Evolutionary conservation across 1,284 basidiomycete genomes (phyloP).

Genomic region (Cerioporus squamosus): DNA sequence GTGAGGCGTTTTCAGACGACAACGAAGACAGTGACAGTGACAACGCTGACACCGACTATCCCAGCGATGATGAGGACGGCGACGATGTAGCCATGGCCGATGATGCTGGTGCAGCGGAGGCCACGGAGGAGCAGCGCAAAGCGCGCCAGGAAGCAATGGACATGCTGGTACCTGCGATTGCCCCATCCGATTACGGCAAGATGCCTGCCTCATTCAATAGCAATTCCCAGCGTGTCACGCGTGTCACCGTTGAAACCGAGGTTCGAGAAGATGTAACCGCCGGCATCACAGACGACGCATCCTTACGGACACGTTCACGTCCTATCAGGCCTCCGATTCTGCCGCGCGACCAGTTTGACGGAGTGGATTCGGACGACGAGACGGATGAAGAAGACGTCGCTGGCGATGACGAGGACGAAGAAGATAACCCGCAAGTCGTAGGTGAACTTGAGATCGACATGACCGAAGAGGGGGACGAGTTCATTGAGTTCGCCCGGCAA

Average conservation of each 20-base stretch:
- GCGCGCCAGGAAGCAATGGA: constrained; percentile 68
- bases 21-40: constrained; percentile 51
- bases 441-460: constrained; percentile 88
- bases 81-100: constrained; percentile 10
- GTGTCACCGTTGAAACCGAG: constrained; percentile 52
- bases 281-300: constrained; percentile 4
- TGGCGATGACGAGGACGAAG: constrained; percentile 68
- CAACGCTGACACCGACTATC: constrained; percentile 25
- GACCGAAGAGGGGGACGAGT: constrained; percentile 89
- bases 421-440: constrained; percentile 77
- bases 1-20: constrained; percentile 64
- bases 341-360: constrained; percentile 80
- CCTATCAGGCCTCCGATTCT: constrained; percentile 77
- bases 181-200: constrained; percentile 75
- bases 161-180: constrained; percentile 69
- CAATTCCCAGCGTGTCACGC: constrained; percentile 70
- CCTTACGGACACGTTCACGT: constrained; percentile 31
- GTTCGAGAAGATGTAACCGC: constrained; percentile 34
- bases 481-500: constrained; percentile 90
- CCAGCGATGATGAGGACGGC: constrained; percentile 3
- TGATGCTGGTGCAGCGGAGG: neutral
- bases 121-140: constrained; percentile 33
- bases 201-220: constrained; percentile 75
- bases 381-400: constrained; percentile 63
- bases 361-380: constrained; percentile 85